Evolutionary conservation across 1,139 yeast species (phyloP), one percentile per base, ranked within the genome.

Genomic region (Pichia sp.): DNA sequence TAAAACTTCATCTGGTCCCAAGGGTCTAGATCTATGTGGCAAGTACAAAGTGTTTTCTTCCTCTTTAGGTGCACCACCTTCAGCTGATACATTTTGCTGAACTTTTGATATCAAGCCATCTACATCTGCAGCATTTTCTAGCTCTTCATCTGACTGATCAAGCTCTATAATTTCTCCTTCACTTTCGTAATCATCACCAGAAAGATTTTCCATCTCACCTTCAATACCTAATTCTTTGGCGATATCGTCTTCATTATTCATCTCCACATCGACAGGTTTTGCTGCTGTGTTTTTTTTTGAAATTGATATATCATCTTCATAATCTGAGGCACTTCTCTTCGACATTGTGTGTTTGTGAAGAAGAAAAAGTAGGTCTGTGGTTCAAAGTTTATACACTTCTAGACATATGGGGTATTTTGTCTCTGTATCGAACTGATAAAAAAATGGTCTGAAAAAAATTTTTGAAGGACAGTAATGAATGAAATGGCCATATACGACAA

Each of bases 1-100:
- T 66, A 93, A 76, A 9, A 87, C 95, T 72, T 93, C 99, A 71
- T 90, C 96, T 2, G 96, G 96, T 1, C 96, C 98, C 59, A 93
- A 75, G 5, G 96, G 96, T 62, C 82, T 83, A 30, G 95, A 85
- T 70, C 82, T 79, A 66, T 90, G 96, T 25, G 98, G 98, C 60
- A 91, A 74, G 69, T 87, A 91, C 48, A 91, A 70, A 26, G 76
- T 71, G 41, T 74, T 61, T 68, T 69, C 50, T 55, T 60, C 52
- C 43, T 73, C 60, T 66, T 67, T 44, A 18, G 25, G 12, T 26
- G 9, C 45, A 1, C 13, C 39, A 10, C 36, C 46, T 57, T 47
- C 45, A 9, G 51, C 51, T 39, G 52, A 40, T n/a, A 39, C 37
- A 6, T 37, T 12, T 26, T 49, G 40, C 44, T 57, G 58, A 9